A percentile compares a stretch with the other conserved stretches of the same genome.
phyloP scores from a whole-genome alignment of 495 filamentous ascomycete species.

The Daldinia childiae region DNA sequence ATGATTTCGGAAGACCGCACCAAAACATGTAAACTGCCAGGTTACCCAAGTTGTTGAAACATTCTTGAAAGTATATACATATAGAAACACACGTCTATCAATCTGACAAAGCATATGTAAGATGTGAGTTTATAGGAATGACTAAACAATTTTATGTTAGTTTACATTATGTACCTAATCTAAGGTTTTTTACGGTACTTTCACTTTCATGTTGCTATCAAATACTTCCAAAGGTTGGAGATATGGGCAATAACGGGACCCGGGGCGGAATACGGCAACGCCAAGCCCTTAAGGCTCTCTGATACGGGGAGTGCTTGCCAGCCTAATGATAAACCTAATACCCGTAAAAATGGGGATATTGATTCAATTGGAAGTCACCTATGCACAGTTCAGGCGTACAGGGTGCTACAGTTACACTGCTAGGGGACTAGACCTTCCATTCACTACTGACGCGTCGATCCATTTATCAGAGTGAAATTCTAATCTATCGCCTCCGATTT shows the following conservation, averaged over 20 bases:
- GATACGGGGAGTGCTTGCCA: conserved; percentile 28
- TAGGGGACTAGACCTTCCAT: conserved; percentile 2
- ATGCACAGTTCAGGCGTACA: too few relatives aligned
- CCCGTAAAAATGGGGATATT: conserved; percentile 12
- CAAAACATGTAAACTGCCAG: conserved; percentile 28
- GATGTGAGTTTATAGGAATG: neutral
- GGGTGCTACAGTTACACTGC: neutral
- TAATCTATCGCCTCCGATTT: conserved; percentile 26
- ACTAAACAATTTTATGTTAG: neutral
- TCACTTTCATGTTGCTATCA: too few relatives aligned
- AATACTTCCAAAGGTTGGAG: neutral
- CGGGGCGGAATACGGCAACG: conserved; percentile 26
- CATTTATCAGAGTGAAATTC: conserved; percentile 25
- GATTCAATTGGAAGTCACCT: neutral
- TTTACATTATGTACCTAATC: too few relatives aligned
- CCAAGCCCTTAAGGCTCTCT: conserved; percentile 18
- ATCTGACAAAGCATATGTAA: neutral
- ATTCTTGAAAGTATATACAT: neutral
- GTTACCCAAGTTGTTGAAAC: conserved; percentile 20
- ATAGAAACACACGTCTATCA: neutral
- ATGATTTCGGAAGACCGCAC: conserved; percentile 34
- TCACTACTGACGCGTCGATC: conserved; percentile 39
- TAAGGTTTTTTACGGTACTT: too few relatives aligned
- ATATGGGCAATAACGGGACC: neutral
- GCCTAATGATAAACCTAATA: conserved; percentile 30